Conservation (phyloP, 495 filamentous ascomycete genomes). For the Penicillium antarcticum region DNA sequence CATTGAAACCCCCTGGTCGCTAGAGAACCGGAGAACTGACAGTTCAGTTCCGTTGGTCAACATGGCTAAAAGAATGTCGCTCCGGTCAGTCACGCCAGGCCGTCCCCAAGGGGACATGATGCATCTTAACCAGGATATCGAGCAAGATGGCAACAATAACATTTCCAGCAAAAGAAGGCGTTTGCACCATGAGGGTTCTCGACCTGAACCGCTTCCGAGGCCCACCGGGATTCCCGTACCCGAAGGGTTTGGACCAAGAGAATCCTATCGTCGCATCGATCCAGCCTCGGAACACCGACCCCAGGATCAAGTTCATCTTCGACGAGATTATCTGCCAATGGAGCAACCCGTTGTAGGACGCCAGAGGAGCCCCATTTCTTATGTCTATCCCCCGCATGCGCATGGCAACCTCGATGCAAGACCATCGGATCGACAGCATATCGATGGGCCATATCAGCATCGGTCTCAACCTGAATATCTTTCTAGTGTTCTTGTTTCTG, state of each 20-base stretch:
- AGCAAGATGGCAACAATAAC: slow-evolving; percentile 14
- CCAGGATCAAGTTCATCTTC: slow-evolving; percentile 19
- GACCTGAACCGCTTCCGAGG: slow-evolving; percentile 7
- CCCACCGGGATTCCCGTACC: slow-evolving; percentile 12
- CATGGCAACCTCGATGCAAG: slow-evolving; percentile 14
- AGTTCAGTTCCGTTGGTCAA: slow-evolving; percentile 22
- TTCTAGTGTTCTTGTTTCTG: slow-evolving; percentile 11
- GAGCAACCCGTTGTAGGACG: slow-evolving; percentile 16
- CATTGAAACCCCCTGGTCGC: slow-evolving; percentile 32
- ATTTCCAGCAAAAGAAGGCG: slow-evolving; percentile 34
- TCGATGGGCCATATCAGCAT: slow-evolving; percentile 13
- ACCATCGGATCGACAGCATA: slow-evolving; percentile 14
- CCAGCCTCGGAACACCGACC: slow-evolving; percentile 15
- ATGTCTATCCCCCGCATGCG: slow-evolving; percentile 5
- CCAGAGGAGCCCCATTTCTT: slow-evolving; percentile 10
- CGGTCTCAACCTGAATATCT: slow-evolving; percentile 8
- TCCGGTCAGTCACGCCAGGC: slow-evolving; percentile 36
- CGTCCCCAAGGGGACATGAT: slow-evolving; percentile 13
- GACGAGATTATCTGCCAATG: slow-evolving; percentile 20
- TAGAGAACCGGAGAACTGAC: slow-evolving; percentile 25
- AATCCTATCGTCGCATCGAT: slow-evolving; percentile 17
- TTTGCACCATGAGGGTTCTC: slow-evolving; percentile 18
- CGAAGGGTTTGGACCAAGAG: slow-evolving; percentile 14
- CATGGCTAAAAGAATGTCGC: slow-evolving; percentile 33
- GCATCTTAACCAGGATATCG: slow-evolving; percentile 6